phyloP scores from a whole-genome alignment of 106 monocot genomes.

The Ottelia alismoides region DNA sequence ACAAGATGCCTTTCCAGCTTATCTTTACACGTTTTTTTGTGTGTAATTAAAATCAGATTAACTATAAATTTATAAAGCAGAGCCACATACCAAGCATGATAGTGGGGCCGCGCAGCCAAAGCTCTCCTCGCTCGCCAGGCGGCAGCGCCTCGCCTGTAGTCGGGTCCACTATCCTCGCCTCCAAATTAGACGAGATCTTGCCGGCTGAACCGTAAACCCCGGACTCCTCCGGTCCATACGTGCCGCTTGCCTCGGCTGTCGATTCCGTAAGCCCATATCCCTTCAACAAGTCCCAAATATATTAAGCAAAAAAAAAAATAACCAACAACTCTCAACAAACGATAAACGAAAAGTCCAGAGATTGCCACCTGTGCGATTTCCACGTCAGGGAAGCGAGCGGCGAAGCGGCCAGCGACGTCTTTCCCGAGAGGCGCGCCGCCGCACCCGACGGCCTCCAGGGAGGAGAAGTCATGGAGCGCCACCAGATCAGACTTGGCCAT shows the following conservation, averaged over 20 bases:
- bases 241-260: background rate
- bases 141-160: background rate
- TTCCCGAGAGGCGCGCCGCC: slow-evolving; percentile 1
- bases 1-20: too few species aligned
- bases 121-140: slow-evolving; percentile 2
- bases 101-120: slow-evolving; percentile 4
- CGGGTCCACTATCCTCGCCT: slow-evolving; percentile 4
- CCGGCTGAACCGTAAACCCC: background rate
- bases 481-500: too few species aligned
- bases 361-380: background rate
- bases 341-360: too few species aligned
- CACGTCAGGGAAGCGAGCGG: background rate
- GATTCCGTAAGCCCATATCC: slow-evolving; percentile 11
- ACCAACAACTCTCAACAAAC: background rate
- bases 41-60: too few species aligned
- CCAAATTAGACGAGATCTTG: background rate
- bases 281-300: background rate
- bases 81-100: slow-evolving; percentile 11
- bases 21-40: too few species aligned
- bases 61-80: too few species aligned
- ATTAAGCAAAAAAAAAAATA: background rate
- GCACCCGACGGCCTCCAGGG: slow-evolving; percentile 3
- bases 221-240: slow-evolving; percentile 3
- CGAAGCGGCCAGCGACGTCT: background rate
- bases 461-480: background rate